Evolutionary conservation across 257 asterid species (phyloP), one percentile per base, ranked within the genome.

Genomic region (Solanum pinnatisectum): DNA sequence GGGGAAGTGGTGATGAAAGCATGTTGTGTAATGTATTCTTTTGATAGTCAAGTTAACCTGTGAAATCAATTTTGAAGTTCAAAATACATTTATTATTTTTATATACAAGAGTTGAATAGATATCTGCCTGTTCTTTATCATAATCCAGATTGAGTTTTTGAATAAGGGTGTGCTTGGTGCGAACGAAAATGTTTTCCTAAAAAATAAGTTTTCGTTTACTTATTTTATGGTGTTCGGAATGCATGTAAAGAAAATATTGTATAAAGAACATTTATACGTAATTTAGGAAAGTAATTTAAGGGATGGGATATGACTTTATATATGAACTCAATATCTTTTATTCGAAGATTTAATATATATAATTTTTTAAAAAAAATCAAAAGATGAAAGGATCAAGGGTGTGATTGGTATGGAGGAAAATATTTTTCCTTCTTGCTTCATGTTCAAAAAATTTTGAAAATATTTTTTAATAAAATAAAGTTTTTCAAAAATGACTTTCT

Each of bases 11-110:
- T 65, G 20, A 76, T 74, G 42, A 71, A 18, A 88, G 90, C 93
- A 86, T 93, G 96, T 93, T 93, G 94, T 95, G 95, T 91, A 89
- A 93, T 95, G 95, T 95, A 91, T 89, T 89, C 70, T 87, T 90
- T 74, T 70, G 86, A 32, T 82, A 49, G 86, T 49, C 86, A 4
- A 82, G 91, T 86, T 89, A 91, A 90, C 90, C 42, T 88, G 89
- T 86, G 84, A 89, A 89, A 88, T 90, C 87, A 89, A 88, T 83
- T 89, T 88, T 46, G 88, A 78, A 77, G 88, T 25, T 60, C 59
- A 85, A 85, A 79, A 90, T 89, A 22, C 67, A 83, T 70, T 4
- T 6, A 30, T 84, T 68, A 42, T 12, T 56, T 68, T 89, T 83
- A 2, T 67, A 86, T 83, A 44, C 63, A 23, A 85, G 15, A 63